Percentiles rank a stretch among this genome's conserved stretches.
These are phyloP conservation scores for Acanthamoeba quina DNA, from an alignment of 208 protist species.

Conservation along the genomic window DNA sequence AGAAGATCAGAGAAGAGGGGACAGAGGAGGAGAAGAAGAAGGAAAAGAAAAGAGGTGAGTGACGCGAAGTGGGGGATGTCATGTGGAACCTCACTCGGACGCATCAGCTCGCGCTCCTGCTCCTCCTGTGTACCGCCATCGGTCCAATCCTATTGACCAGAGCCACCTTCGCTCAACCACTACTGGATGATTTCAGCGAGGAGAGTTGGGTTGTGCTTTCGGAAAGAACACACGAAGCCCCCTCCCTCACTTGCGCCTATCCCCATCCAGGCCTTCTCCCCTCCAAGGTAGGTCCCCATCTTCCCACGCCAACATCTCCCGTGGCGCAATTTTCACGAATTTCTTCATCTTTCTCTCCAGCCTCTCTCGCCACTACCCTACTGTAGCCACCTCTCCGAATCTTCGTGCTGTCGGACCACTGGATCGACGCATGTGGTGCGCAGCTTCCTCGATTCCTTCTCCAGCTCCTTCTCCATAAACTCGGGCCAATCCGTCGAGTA, in stretches of 20 bases:
- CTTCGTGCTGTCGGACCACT: constrained; percentile 16
- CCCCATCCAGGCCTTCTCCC: background rate
- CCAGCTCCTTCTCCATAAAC: background rate
- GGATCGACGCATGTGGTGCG: constrained; percentile 21
- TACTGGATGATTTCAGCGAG: background rate
- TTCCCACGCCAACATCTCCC: background rate
- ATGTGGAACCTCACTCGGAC: constrained; percentile 45
- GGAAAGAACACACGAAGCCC: background rate
- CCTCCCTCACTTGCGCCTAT: background rate
- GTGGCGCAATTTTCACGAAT: background rate
- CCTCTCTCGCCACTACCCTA: constrained; percentile 30
- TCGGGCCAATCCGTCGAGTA: background rate
- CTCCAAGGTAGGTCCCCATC: background rate
- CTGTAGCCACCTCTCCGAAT: constrained; percentile 11
- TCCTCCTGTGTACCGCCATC: background rate
- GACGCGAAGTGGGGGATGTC: constrained; percentile 19
- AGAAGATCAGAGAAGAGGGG: background rate
- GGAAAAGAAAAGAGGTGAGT: background rate
- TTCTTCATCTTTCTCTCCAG: background rate
- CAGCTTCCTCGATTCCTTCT: background rate
- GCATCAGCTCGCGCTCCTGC: background rate
- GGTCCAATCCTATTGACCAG: background rate
- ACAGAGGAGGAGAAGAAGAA: background rate
- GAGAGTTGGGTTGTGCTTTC: background rate
- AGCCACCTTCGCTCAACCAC: background rate